Percentiles rank a stretch among this genome's conserved stretches.
Evolutionary conservation across 495 filamentous ascomycete genomes (phyloP).

Genomic region (Cairneyella variabilis): DNA sequence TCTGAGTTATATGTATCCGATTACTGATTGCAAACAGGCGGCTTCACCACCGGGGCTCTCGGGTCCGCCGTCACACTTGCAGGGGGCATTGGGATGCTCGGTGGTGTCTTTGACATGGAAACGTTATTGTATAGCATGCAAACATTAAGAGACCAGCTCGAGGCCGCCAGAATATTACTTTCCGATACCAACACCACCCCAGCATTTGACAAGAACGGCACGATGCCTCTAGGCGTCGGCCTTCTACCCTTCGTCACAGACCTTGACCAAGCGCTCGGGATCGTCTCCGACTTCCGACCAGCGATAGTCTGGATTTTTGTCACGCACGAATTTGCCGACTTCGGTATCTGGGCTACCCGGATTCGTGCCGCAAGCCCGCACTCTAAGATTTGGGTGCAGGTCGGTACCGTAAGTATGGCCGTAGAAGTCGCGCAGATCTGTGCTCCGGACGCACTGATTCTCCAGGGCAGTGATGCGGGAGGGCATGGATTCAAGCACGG

Average conservation of each 20-base stretch:
- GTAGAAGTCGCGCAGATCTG: constrained; percentile 34
- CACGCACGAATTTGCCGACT: constrained; percentile 41
- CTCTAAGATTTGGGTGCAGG: constrained; percentile 59
- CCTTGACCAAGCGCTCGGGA: constrained; percentile 30
- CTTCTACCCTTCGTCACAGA: constrained; percentile 53
- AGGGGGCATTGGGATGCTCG: constrained; percentile 54
- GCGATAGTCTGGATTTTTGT: constrained; percentile 69
- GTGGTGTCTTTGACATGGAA: constrained; percentile 27
- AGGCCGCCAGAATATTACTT: background rate
- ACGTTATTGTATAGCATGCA: constrained; percentile 8
- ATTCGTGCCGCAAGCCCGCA: constrained; percentile 40
- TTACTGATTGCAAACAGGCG: no score
- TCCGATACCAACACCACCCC: background rate
- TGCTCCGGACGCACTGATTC: constrained; percentile 59
- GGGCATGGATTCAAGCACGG: constrained; percentile 56
- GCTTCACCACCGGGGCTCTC: constrained; percentile 56
- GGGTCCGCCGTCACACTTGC: constrained; percentile 54
- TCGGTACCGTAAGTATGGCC: constrained; percentile 55
- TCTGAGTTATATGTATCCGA: no score
- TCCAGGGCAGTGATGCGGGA: constrained; percentile 69
- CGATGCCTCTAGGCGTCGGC: constrained; percentile 62
- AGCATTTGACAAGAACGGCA: background rate
- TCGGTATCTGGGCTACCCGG: constrained; percentile 49
- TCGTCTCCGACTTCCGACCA: constrained; percentile 49
- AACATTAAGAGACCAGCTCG: background rate